Conservation (phyloP, 164 flowering plant species). For the Stephania yunnanensis region DNA sequence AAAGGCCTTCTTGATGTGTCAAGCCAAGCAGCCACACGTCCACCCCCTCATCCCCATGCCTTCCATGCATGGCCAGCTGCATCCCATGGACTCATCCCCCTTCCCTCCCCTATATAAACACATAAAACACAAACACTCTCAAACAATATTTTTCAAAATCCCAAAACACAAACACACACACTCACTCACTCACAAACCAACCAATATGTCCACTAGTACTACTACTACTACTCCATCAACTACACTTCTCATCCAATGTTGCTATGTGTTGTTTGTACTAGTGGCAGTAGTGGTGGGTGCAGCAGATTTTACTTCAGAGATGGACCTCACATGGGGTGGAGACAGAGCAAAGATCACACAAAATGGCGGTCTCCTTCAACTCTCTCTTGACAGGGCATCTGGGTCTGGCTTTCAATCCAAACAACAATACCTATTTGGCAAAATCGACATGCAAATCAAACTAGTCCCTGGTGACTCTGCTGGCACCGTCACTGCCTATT, state of each 20-base stretch:
- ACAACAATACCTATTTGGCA: conserved; percentile 16
- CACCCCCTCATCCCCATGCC: neutral
- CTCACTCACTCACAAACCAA: too few species aligned
- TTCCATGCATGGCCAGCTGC: neutral
- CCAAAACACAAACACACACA: too few species aligned
- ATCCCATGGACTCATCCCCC: neutral
- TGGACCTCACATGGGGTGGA: conserved; percentile 11
- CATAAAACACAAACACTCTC: neutral
- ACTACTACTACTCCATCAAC: neutral
- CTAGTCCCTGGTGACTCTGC: conserved; percentile 24
- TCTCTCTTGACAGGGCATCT: conserved; percentile 16
- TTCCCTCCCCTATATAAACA: neutral
- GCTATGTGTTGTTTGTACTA: neutral
- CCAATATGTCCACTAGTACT: too few species aligned
- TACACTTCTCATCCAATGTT: neutral
- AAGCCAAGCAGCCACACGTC: neutral
- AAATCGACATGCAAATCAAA: conserved; percentile 21
- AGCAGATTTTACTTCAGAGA: conserved; percentile 10
- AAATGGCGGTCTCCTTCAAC: conserved; percentile 11
- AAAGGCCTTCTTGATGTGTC: too few species aligned
- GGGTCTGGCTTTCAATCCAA: conserved; percentile 24
- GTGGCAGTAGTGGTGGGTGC: neutral
- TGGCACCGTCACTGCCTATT: conserved; percentile 23
- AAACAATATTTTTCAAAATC: too few species aligned
- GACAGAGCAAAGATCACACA: conserved; percentile 12